Evolutionary conservation across 2,329 filamentous ascomycete species (phyloP).

Genomic region (Sporothrix sp.): DNA sequence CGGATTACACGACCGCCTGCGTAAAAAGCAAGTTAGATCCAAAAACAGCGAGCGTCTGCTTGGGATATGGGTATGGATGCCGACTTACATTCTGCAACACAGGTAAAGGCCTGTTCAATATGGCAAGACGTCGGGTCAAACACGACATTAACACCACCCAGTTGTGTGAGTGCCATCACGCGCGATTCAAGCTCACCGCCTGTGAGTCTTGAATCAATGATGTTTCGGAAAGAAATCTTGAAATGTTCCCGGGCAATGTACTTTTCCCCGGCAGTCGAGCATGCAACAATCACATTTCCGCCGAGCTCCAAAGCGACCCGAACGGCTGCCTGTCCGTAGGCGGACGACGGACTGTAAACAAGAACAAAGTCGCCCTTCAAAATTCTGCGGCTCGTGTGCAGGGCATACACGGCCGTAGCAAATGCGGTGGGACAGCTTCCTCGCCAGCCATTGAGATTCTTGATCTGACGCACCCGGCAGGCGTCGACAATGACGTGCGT

Average conservation of each 20-base stretch:
- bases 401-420: conserved; percentile 33
- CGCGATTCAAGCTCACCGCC: conserved; percentile 12
- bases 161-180: conserved; percentile 26
- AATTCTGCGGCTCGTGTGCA: conserved; percentile 26
- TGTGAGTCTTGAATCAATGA: conserved; percentile 19
- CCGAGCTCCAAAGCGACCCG: conserved; percentile 25
- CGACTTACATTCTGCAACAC: conserved; percentile 22
- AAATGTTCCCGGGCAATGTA: conserved; percentile 24
- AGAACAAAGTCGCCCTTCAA: conserved; percentile 27
- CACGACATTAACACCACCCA: conserved; percentile 32
- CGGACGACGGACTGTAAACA: conserved; percentile 34
- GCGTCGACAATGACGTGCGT: conserved; percentile 27
- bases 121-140: conserved; percentile 36
- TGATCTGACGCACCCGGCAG: conserved; percentile 25
- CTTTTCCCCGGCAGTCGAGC: conserved; percentile 28
- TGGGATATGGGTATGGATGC: background rate
- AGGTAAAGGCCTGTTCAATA: conserved; percentile 22
- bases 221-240: conserved; percentile 25
- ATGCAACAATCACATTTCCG: conserved; percentile 32
- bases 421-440: conserved; percentile 30
- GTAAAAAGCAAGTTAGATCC: too few relatives aligned
- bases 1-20: conserved; percentile 16
- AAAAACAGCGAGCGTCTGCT: too few relatives aligned
- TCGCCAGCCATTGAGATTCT: conserved; percentile 18
- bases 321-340: conserved; percentile 35